These are phyloP conservation scores for Hordeum marinum DNA, from an alignment of 176 grass and related monocot genomes.

Conservation along the genomic window DNA sequence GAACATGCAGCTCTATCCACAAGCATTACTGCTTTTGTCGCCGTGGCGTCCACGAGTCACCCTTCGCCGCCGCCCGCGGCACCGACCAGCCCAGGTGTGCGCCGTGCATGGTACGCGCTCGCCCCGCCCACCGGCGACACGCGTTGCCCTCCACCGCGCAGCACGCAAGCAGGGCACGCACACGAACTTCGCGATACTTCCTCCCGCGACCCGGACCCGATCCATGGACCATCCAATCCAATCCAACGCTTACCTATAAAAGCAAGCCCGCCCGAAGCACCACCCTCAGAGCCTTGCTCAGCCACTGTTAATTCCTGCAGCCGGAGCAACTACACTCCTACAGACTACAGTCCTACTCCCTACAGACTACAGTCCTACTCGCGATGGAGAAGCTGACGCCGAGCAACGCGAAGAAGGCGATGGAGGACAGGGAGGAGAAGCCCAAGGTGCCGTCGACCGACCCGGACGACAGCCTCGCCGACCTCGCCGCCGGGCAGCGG, in stretches of 20 bases:
- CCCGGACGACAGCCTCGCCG: constrained; percentile 9
- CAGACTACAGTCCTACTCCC: too few relatives aligned
- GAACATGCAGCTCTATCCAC: background rate
- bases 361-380: too few relatives aligned
- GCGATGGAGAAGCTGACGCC: constrained; percentile 46
- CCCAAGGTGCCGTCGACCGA: constrained; percentile 36
- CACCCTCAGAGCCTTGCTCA: background rate
- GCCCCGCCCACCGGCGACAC: background rate
- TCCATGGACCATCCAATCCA: background rate
- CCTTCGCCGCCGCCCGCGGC: background rate
- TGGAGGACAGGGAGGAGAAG: constrained; percentile 32
- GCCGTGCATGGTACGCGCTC: background rate
- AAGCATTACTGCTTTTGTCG: background rate
- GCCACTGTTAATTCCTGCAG: background rate
- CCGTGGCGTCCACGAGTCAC: background rate
- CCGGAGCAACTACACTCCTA: background rate
- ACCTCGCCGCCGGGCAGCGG: background rate
- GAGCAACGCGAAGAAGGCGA: constrained; percentile 29
- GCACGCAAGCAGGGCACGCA: background rate
- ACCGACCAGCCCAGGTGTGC: constrained; percentile 3
- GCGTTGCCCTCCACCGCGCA: background rate
- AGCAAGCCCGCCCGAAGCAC: background rate
- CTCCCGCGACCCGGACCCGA: background rate
- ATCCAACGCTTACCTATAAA: background rate
- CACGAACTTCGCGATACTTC: background rate